Evolutionary conservation across 2,329 filamentous ascomycete species (phyloP), one percentile per base, ranked within the genome.

Genomic region (Fusarium keratoplasticum): DNA sequence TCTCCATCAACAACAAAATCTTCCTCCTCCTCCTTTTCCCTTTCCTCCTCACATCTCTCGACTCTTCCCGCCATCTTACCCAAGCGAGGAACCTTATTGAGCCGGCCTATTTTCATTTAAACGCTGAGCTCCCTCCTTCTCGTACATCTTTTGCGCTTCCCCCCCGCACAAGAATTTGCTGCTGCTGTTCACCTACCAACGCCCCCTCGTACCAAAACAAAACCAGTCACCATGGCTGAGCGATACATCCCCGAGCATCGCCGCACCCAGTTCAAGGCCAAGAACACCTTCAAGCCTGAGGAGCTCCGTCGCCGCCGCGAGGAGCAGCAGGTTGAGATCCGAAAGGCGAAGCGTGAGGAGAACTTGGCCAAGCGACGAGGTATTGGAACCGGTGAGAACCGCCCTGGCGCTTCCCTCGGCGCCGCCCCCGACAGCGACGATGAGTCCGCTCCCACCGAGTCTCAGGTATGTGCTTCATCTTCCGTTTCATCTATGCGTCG

Each of bases 161-260:
- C 72, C 80, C 77, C 78, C 78, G 76, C 79, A 78, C 76, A 79
- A 66, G 72, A 75, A 71, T 74, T 78, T 77, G 62, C 71, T 77
- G 62, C 70, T 77, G 66, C 64, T 76, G 72, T 75, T 74, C 67
- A 76, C 67, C 74, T 76, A 70, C 63, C 75, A 75, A 74, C 76
- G 67, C 72, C 68, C 62, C 70, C 67, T 70, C 67, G 62, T 64
- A 74, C 63, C 72, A 75, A 68, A 71, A 71, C 67, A 76, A 76
- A 77, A 82, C 66, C 82, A 82, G 83, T 83, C 84, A 92, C 80
- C 87, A 99, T 99, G 96, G 94, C 96, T 85, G 96, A 99, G 85
- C 94, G 96, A 82, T 99, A 98, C 89, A 99, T 99, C 82, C 96
- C 96, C 84, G 96, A 99, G 89, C 96, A 99, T 89, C 95, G 96